These are phyloP conservation scores for Haemoproteus tartakovskyi DNA, from an alignment of 169 alveolate genomes.

Conservation along the genomic window DNA sequence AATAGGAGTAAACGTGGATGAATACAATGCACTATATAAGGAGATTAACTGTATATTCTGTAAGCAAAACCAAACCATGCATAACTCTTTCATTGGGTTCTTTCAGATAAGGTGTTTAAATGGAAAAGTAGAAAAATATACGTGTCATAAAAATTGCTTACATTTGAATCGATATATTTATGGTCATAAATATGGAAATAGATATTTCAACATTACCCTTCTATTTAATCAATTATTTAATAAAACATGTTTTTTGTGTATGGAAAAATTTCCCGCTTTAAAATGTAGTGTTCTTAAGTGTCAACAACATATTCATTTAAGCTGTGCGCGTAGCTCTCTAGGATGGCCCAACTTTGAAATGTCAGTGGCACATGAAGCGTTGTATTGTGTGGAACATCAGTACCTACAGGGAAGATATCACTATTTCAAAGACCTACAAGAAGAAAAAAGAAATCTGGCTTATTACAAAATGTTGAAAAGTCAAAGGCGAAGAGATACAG, in stretches of 20 bases:
- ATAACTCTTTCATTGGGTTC: slow-evolving; percentile 25
- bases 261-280: slow-evolving; percentile 36
- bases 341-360: slow-evolving; percentile 53
- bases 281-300: slow-evolving; percentile 45
- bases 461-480: no score
- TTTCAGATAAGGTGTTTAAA: slow-evolving; percentile 18
- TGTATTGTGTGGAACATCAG: slow-evolving; percentile 47
- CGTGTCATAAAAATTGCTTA: slow-evolving; percentile 47
- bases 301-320: slow-evolving; percentile 21
- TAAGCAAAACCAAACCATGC: slow-evolving; percentile 34
- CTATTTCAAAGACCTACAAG: slow-evolving; percentile 18
- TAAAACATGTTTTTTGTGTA: slow-evolving; percentile 25
- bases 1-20: slow-evolving; percentile 15
- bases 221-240: slow-evolving; percentile 26
- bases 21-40: slow-evolving; percentile 27
- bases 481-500: no score
- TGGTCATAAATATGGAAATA: slow-evolving; percentile 45
- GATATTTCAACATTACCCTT: slow-evolving; percentile 36
- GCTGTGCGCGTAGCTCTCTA: slow-evolving; percentile 23
- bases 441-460: no score
- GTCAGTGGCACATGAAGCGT: slow-evolving; percentile 38
- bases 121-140: slow-evolving; percentile 29
- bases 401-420: slow-evolving; percentile 55
- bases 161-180: slow-evolving; percentile 27
- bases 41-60: slow-evolving; percentile 30